phyloP scores from a whole-genome alignment of 805 yeast species.

The Lipomyces lipofer region DNA sequence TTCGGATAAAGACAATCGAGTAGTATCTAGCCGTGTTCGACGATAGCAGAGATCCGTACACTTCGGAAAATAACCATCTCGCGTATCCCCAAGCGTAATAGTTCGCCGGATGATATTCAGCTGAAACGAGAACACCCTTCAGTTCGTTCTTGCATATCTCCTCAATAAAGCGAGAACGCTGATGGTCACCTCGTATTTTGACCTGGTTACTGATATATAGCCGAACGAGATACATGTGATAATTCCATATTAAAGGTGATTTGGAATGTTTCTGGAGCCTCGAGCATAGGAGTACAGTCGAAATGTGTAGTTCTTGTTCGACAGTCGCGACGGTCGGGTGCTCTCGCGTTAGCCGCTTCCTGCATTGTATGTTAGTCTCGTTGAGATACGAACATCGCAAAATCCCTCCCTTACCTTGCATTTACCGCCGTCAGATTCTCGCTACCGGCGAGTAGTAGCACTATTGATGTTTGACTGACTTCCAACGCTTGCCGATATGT shows the following conservation, averaged over 20 bases:
- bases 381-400: background rate
- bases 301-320: conserved; percentile 19
- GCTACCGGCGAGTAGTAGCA: conserved; percentile 21
- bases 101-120: conserved; percentile 47
- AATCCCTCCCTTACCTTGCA: conserved; percentile 14
- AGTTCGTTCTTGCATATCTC: conserved; percentile 29
- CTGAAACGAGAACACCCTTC: conserved; percentile 41
- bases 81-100: conserved; percentile 52
- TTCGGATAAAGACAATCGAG: conserved; percentile 4
- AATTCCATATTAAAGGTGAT: conserved; percentile 45
- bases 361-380: background rate
- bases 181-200: background rate
- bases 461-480: conserved; percentile 12
- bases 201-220: background rate
- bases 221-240: conserved; percentile 32
- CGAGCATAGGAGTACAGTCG: conserved; percentile 33
- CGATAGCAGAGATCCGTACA: conserved; percentile 2
- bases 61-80: conserved; percentile 35
- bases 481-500: conserved; percentile 22
- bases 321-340: background rate
- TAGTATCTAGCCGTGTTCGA: conserved; percentile 9
- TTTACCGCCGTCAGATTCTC: conserved; percentile 28
- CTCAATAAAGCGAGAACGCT: conserved; percentile 11
- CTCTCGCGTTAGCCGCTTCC: conserved; percentile 7
- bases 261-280: conserved; percentile 42